Percentiles rank a stretch among this genome's conserved stretches.
Evolutionary conservation across 2,329 filamentous ascomycete species (phyloP).

Genomic region (Cladophialophora immunda): DNA sequence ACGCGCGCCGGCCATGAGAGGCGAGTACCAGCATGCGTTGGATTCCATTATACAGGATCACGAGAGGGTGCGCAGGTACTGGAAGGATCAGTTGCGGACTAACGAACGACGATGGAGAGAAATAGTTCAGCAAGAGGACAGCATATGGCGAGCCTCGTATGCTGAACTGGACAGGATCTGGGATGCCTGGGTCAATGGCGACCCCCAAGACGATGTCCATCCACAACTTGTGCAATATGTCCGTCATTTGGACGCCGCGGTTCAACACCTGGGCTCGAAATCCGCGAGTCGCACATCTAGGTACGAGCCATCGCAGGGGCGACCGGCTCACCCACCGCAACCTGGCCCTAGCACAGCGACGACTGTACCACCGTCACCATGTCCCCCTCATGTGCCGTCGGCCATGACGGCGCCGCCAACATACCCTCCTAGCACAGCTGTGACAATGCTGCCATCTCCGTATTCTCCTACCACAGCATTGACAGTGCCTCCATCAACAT

Average conservation of each 20-base stretch:
- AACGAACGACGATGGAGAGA: not conserved
- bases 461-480: not conserved
- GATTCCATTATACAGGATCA: not conserved
- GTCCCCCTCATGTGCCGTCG: no score
- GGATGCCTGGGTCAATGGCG: not conserved
- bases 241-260: not conserved
- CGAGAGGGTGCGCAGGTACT: not conserved
- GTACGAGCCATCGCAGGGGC: not conserved
- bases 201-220: not conserved
- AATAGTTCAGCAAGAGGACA: not conserved
- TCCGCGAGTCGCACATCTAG: not conserved
- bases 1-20: not conserved
- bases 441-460: not conserved
- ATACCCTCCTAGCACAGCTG: not conserved
- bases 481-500: not conserved
- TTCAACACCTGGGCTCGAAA: not conserved
- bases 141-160: not conserved
- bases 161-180: not conserved
- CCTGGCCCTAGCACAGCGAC: not conserved
- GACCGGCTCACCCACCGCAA: not conserved
- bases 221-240: not conserved
- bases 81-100: not conserved
- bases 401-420: not conserved
- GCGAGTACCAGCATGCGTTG: not conserved
- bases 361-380: not conserved